Evolutionary conservation across 805 yeast species (phyloP), one percentile per base, ranked within the genome.

Genomic region (Diddensiella santjacobensis): DNA sequence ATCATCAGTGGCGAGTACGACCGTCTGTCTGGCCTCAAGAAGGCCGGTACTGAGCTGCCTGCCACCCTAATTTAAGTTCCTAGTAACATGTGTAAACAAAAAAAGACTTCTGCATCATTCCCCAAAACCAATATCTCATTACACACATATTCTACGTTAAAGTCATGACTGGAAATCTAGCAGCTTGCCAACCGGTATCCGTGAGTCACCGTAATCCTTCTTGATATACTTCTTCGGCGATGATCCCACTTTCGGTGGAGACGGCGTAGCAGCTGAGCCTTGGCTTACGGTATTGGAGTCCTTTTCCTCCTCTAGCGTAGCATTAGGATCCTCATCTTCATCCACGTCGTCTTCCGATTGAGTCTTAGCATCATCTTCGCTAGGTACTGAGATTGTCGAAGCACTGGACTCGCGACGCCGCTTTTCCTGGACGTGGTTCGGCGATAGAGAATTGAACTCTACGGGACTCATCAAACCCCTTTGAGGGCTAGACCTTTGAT

Each of bases 1-100:
- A 84, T 87, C 57, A 74, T 87, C 61, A 78, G 82, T 50, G 95
- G 95, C 51, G 93, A 87, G 64, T 87, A 87, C 69, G 95, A 87
- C 68, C 80, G 62, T 57, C 63, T 67, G 36, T 68, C 69, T 31
- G 68, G 69, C 23, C 56, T 66, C 42, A 60, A 65, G 52, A 65
- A 64, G 60, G 66, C 64, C 23, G 66, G 65, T 36, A 26, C 56
- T 11, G 67, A 63, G 43, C 47, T 64, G 57, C 70, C 70, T n/a
- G 33, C 64, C 19, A 51, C 64, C n/a, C 55, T 66, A 52, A 55
- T 65, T 22, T 65, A 57, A 51, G n/a, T n/a, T n/a, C n/a, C n/a
- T n/a, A n/a, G n/a, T n/a, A n/a, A 31, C 31, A 37, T 39, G 24
- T 38, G 31, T 35, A 31, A 31, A 46, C 31, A 6, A 20, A 22